Evolutionary conservation across 2,329 filamentous ascomycete species (phyloP).

Genomic region (Myriosclerotinia duriaeana): DNA sequence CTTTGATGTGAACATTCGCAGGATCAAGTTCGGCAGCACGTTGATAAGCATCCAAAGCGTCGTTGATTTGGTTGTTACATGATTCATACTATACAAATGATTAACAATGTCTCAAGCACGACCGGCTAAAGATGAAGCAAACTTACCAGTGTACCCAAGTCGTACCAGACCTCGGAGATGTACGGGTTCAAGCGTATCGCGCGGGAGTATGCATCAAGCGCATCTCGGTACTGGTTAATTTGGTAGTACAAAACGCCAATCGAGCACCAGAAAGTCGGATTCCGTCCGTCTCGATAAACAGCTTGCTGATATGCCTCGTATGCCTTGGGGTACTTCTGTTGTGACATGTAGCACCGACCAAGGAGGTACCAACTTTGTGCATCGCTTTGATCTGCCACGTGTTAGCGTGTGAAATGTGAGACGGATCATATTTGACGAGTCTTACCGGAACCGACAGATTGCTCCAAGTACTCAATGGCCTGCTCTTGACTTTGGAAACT

Average conservation of each 20-base stretch:
- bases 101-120: constrained; percentile 34
- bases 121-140: constrained; percentile 33
- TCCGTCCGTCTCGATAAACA: constrained; percentile 94
- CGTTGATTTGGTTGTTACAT: constrained; percentile 97
- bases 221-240: constrained; percentile 99
- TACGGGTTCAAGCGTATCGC: constrained; percentile 96
- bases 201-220: constrained; percentile 93
- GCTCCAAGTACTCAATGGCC: constrained; percentile 95
- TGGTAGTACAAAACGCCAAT: constrained; percentile 99
- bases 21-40: constrained; percentile 93
- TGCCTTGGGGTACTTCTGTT: constrained; percentile 97
- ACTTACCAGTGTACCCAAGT: constrained; percentile 89
- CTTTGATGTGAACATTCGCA: constrained; percentile 92
- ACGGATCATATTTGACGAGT: constrained; percentile 33
- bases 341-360: constrained; percentile 97
- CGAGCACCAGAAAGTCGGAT: constrained; percentile 99
- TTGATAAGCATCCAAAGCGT: constrained; percentile 93
- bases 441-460: constrained; percentile 89
- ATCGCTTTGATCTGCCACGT: constrained; percentile 76
- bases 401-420: constrained; percentile 38
- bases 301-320: constrained; percentile 99
- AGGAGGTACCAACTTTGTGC: constrained; percentile 99
- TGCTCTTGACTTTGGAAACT: constrained; percentile 91
- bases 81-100: constrained; percentile 74
- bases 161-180: constrained; percentile 99